These are phyloP conservation scores for Galium porrigens DNA, from an alignment of 305 asterid genomes.

Conservation along the genomic window DNA sequence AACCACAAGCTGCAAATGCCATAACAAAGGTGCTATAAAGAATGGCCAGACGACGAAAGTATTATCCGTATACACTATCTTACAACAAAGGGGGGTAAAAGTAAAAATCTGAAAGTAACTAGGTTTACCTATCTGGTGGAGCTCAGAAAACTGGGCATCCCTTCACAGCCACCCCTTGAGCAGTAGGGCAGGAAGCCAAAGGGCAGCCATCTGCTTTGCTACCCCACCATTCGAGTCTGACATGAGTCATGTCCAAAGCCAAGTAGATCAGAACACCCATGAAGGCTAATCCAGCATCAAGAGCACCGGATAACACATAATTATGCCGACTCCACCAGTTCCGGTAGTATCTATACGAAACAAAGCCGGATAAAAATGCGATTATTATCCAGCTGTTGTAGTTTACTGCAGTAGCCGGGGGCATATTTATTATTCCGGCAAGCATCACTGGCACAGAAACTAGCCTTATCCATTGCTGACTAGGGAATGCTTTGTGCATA, in stretches of 20 bases:
- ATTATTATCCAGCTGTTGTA: constrained; percentile 79
- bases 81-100: background rate
- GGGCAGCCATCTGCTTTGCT: constrained; percentile 65
- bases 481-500: constrained; percentile 51
- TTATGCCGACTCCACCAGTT: constrained; percentile 80
- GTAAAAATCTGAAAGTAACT: background rate
- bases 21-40: background rate
- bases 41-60: too few species aligned
- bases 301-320: constrained; percentile 76
- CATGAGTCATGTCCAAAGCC: constrained; percentile 49
- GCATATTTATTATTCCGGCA: constrained; percentile 61
- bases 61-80: too few species aligned
- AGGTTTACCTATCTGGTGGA: background rate
- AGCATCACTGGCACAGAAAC: constrained; percentile 57
- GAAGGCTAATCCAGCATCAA: constrained; percentile 88
- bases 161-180: constrained; percentile 49
- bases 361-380: constrained; percentile 60
- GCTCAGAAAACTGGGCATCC: constrained; percentile 57
- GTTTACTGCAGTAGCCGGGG: constrained; percentile 81
- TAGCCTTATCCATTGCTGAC: constrained; percentile 47
- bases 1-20: background rate
- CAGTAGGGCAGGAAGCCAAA: constrained; percentile 85
- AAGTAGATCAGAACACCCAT: constrained; percentile 75
- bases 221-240: constrained; percentile 86
- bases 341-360: constrained; percentile 48